Percentiles rank a stretch among this genome's conserved stretches.
These are phyloP conservation scores for Casaregolazyma lundiana DNA, from an alignment of 1,139 yeast genomes.

Conservation along the genomic window DNA sequence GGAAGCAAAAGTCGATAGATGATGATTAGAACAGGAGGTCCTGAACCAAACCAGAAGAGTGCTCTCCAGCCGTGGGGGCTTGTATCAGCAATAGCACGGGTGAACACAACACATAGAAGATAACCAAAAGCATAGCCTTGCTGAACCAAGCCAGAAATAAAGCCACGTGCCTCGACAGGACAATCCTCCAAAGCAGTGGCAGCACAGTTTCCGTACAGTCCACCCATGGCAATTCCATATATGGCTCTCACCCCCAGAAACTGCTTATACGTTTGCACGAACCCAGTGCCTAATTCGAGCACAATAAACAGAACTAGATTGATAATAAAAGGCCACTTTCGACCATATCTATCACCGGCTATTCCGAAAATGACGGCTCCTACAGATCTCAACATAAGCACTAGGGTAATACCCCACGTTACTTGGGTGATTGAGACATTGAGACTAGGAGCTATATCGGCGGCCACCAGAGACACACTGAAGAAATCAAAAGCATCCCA, in stretches of 20 bases:
- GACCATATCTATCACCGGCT: slow-evolving; percentile 62
- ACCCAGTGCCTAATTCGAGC: slow-evolving; percentile 69
- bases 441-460: slow-evolving; percentile 51
- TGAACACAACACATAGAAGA: slow-evolving; percentile 58
- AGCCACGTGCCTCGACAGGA: slow-evolving; percentile 55
- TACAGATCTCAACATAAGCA: slow-evolving; percentile 72
- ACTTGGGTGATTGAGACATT: slow-evolving; percentile 48
- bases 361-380: slow-evolving; percentile 71
- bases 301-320: slow-evolving; percentile 51
- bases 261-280: slow-evolving; percentile 57
- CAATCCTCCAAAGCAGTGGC: slow-evolving; percentile 66
- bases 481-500: slow-evolving; percentile 80
- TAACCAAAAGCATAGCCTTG: slow-evolving; percentile 73
- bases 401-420: slow-evolving; percentile 79
- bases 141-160: slow-evolving; percentile 63
- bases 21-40: slow-evolving; percentile 56
- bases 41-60: slow-evolving; percentile 75
- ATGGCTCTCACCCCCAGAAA: slow-evolving; percentile 67
- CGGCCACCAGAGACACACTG: slow-evolving; percentile 58
- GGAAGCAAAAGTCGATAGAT: slow-evolving; percentile 53
- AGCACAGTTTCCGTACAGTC: slow-evolving; percentile 63
- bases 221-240: slow-evolving; percentile 69
- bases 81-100: slow-evolving; percentile 52
- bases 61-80: slow-evolving; percentile 65
- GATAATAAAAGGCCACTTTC: slow-evolving; percentile 63